phyloP scores from a whole-genome alignment of 768 basidiomycete genomes.

The Tylopilus subfusipes region DNA sequence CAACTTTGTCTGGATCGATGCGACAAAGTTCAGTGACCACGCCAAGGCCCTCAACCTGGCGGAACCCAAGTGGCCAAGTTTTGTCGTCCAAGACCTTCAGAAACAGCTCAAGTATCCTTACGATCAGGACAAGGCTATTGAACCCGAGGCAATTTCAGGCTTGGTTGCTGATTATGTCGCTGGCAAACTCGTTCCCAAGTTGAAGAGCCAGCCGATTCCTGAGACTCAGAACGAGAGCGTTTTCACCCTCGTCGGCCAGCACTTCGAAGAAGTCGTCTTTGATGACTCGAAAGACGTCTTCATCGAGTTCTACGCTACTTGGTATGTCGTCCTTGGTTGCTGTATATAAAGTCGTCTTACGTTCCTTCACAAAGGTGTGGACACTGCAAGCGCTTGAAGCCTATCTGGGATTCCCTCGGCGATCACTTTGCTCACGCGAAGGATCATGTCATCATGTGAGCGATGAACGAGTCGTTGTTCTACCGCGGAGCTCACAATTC shows the following conservation, averaged over 20 bases:
- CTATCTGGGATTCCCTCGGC: slow-evolving; percentile 87
- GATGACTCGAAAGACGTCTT: slow-evolving; percentile 94
- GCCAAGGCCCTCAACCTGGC: slow-evolving; percentile 88
- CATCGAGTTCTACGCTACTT: slow-evolving; percentile 94
- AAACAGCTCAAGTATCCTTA: slow-evolving; percentile 89
- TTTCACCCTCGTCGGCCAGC: slow-evolving; percentile 78
- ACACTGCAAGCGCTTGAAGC: slow-evolving; percentile 96
- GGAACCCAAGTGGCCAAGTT: slow-evolving; percentile 87
- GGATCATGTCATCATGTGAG: slow-evolving; percentile 75
- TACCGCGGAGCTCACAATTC: slow-evolving; percentile 8
- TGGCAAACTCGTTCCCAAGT: slow-evolving; percentile 72
- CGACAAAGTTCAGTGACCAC: slow-evolving; percentile 91
- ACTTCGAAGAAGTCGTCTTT: slow-evolving; percentile 82
- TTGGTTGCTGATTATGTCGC: slow-evolving; percentile 65
- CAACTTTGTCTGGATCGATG: slow-evolving; percentile 99
- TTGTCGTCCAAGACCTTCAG: slow-evolving; percentile 85
- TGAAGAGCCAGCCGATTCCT: slow-evolving; percentile 91
- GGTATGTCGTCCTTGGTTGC: slow-evolving; percentile 50
- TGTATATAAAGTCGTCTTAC: neutral
- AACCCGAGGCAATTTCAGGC: slow-evolving; percentile 50
- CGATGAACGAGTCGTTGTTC: slow-evolving; percentile 14
- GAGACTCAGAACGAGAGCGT: slow-evolving; percentile 80
- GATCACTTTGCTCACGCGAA: slow-evolving; percentile 76
- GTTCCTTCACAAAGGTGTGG: slow-evolving; percentile 58
- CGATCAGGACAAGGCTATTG: slow-evolving; percentile 63